Evolutionary conservation across 768 basidiomycete genomes (phyloP).

Genomic region (Hirschioporus abietinus): DNA sequence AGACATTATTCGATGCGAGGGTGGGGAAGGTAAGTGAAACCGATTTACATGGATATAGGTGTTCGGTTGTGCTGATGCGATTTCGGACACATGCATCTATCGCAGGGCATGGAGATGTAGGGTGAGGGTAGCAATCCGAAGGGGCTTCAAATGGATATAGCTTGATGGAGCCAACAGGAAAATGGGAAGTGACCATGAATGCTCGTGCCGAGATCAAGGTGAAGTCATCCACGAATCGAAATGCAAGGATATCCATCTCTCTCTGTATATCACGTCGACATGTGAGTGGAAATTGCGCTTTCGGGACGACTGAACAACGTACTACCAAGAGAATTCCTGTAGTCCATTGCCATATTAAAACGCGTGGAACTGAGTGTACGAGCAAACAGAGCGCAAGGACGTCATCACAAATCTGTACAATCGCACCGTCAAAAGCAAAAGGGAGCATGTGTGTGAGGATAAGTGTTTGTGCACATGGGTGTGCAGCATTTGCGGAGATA

Average conservation of each 20-base stretch:
- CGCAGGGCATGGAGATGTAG: conserved; percentile 15
- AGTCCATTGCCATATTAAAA: conserved; percentile 51
- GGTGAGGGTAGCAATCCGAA: conserved; percentile 13
- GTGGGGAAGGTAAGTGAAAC: neutral
- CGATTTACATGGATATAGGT: neutral
- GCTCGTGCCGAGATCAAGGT: conserved; percentile 40
- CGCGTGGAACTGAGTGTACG: conserved; percentile 24
- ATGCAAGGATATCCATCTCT: conserved; percentile 19
- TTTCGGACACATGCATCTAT: neutral
- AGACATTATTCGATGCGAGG: neutral
- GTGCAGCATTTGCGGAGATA: conserved; percentile 34
- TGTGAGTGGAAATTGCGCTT: neutral
- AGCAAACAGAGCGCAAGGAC: conserved; percentile 45
- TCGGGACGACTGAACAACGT: conserved; percentile 16
- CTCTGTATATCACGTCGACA: conserved; percentile 23
- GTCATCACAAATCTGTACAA: conserved; percentile 51
- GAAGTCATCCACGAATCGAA: conserved; percentile 34
- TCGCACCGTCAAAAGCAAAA: conserved; percentile 19
- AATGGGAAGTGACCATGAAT: conserved; percentile 34
- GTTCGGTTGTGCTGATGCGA: neutral
- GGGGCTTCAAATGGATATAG: conserved; percentile 30
- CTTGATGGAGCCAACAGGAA: conserved; percentile 32
- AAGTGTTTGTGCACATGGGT: conserved; percentile 35
- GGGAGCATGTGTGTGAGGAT: conserved; percentile 21
- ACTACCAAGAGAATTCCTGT: conserved; percentile 38